phyloP scores from a whole-genome alignment of 2,329 filamentous ascomycete genomes.

The Trematosphaeria pertusa region DNA sequence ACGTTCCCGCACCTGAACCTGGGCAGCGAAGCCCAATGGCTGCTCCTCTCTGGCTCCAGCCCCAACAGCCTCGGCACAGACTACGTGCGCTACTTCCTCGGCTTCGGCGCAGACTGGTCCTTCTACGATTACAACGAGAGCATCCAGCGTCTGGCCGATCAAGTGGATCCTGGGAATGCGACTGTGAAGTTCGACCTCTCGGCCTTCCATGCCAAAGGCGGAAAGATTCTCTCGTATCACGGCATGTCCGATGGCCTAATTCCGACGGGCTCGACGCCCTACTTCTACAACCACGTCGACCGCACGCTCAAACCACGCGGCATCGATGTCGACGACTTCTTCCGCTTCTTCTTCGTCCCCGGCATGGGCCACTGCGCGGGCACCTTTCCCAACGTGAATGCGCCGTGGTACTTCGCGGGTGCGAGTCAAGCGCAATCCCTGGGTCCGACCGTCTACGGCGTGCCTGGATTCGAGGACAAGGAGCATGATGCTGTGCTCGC shows the following conservation, averaged over 20 bases:
- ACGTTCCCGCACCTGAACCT: slow-evolving; percentile 50
- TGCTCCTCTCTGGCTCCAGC: slow-evolving; percentile 47
- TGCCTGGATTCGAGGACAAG: slow-evolving; percentile 42
- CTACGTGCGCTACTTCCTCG: slow-evolving; percentile 54
- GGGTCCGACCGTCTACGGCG: slow-evolving; percentile 26
- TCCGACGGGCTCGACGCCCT: slow-evolving; percentile 58
- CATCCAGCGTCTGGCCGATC: slow-evolving; percentile 49
- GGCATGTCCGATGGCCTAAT: slow-evolving; percentile 57
- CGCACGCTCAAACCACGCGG: slow-evolving; percentile 43
- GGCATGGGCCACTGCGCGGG: slow-evolving; percentile 54
- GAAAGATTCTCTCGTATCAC: slow-evolving; percentile 53
- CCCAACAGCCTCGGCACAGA: slow-evolving; percentile 47
- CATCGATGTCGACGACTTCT: slow-evolving; percentile 49
- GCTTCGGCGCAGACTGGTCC: slow-evolving; percentile 47
- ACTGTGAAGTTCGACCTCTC: slow-evolving; percentile 59
- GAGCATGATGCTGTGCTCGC: slow-evolving; percentile 56
- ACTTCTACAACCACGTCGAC: slow-evolving; percentile 59
- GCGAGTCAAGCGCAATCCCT: slow-evolving; percentile 22
- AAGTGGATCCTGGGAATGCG: slow-evolving; percentile 56
- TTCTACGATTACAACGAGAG: slow-evolving; percentile 49
- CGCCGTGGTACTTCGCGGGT: slow-evolving; percentile 57
- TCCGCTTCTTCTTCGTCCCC: slow-evolving; percentile 53
- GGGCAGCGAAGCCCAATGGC: slow-evolving; percentile 49
- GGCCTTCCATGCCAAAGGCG: slow-evolving; percentile 51
- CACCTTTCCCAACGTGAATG: slow-evolving; percentile 43